Percentiles rank a stretch among this genome's conserved stretches.
Evolutionary conservation across 2,329 filamentous ascomycete genomes (phyloP).

Genomic region (Cladosporium sp.): DNA sequence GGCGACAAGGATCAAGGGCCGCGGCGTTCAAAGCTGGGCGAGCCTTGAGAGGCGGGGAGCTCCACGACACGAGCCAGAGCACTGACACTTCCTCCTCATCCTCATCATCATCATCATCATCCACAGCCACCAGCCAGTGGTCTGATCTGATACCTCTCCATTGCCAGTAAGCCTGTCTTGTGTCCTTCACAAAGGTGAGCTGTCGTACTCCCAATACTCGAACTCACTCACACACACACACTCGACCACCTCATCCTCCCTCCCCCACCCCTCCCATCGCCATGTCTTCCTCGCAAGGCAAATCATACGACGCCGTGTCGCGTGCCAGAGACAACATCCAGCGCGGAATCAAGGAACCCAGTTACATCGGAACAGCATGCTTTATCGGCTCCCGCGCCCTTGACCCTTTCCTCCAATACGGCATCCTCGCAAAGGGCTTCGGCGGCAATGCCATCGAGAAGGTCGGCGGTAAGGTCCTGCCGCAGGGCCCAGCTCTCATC

Average conservation of each 20-base stretch:
- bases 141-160: too few species aligned
- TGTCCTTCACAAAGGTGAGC: background rate
- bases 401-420: slow-evolving; percentile 47
- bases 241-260: too few species aligned
- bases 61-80: background rate
- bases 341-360: slow-evolving; percentile 38
- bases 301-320: slow-evolving; percentile 5
- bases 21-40: background rate
- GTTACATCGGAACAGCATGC: slow-evolving; percentile 33
- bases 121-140: too few species aligned
- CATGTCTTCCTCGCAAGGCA: slow-evolving; percentile 13
- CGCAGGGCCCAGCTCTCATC: slow-evolving; percentile 37
- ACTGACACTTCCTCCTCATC: background rate
- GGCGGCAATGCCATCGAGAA: slow-evolving; percentile 41
- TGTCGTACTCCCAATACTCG: too few species aligned
- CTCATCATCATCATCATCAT: too few species aligned
- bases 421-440: slow-evolving; percentile 41
- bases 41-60: background rate
- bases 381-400: slow-evolving; percentile 46
- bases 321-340: slow-evolving; percentile 26
- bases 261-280: background rate
- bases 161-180: too few species aligned
- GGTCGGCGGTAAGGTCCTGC: slow-evolving; percentile 42
- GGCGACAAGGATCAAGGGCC: background rate
- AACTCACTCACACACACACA: too few species aligned